These are phyloP conservation scores for Immersiella caudata DNA, from an alignment of 495 filamentous ascomycete genomes.

Conservation along the genomic window DNA sequence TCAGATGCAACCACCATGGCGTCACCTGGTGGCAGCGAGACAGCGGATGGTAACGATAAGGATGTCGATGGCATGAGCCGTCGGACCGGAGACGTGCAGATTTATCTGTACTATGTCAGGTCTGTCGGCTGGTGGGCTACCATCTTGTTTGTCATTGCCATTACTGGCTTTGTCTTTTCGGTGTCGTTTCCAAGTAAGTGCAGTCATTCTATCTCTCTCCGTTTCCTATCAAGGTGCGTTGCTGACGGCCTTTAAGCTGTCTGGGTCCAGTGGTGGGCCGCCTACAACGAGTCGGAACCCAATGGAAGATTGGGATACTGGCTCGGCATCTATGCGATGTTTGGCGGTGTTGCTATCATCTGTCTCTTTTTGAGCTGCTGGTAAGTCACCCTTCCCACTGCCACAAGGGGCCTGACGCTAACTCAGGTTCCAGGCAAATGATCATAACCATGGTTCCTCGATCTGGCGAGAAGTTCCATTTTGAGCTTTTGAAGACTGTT, in stretches of 20 bases:
- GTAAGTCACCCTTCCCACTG: slow-evolving; percentile 18
- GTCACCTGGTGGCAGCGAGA: not conserved
- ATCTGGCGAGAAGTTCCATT: slow-evolving; percentile 34
- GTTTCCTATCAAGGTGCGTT: not conserved
- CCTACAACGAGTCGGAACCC: slow-evolving; percentile 30
- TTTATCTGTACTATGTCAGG: slow-evolving; percentile 58
- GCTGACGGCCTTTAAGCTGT: slow-evolving; percentile 19
- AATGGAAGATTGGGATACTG: slow-evolving; percentile 34
- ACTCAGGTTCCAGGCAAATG: slow-evolving; percentile 28
- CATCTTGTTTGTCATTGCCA: slow-evolving; percentile 44
- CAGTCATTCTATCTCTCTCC: not conserved
- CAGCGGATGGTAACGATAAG: not conserved
- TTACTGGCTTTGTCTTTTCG: slow-evolving; percentile 33
- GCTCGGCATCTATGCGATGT: slow-evolving; percentile 34
- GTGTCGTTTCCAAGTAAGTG: slow-evolving; percentile 37
- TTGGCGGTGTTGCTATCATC: slow-evolving; percentile 30
- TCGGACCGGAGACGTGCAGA: slow-evolving; percentile 53
- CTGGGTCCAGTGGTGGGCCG: slow-evolving; percentile 42
- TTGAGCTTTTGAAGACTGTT: slow-evolving; percentile 31
- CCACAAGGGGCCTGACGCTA: not conserved
- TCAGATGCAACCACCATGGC: slow-evolving; percentile 5
- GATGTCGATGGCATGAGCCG: slow-evolving; percentile 30
- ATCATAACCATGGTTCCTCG: slow-evolving; percentile 35
- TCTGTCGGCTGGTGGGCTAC: slow-evolving; percentile 53
- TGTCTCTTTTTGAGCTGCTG: slow-evolving; percentile 34